Base-by-base conservation (phyloP, 2,329 filamentous ascomycete genomes). In the Catunica adiposa region DNA sequence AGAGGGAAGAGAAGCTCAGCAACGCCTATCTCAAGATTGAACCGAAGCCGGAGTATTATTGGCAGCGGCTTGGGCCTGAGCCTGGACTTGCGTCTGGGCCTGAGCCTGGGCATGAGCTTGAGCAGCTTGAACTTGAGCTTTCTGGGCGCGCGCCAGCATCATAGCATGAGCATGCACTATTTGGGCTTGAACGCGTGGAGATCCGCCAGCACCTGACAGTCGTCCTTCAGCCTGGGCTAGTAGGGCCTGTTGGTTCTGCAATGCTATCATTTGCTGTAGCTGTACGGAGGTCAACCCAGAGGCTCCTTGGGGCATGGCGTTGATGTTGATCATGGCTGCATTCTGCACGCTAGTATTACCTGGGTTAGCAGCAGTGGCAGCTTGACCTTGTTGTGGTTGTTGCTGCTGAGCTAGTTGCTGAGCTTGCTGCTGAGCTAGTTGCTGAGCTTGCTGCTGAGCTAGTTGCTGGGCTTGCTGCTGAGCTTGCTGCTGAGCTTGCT, bases 141-240 rank as follows among this genome's bases (percentile, higher is more conserved):
- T 8, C 25, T 48, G 44, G 26, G 44, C 55, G 20, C 58, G 56
- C 14, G 59, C 58, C 53, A 52, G 20, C 17, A 38, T 23, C 17
- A 48, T 48, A 14, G 23, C 44, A 22, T 55, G 29, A 26, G 38
- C 52, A 20, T 51, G 59, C 48, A 54, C 52, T 34, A 34, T 5
- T 46, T 44, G 25, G 4, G 62, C 62, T 48, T 62, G 29, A 5
- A 34, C 29, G 11, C 11, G n/a, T n/a, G n/a, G 5, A 34, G 29
- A 34, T 5, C 29, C 29, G 11, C 29, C 11, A 34, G 11, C 29
- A 34, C 29, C 29, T 5, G 29, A 61, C 20, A 61, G 59, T 37
- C 66, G 65, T 1, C 60, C 61, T 31, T 64, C 64, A 22, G 59
- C 55, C 26, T 59, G 58, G 14, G 60, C 59, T 51, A 38, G 11